Evolutionary conservation across 352 stramenopile genomes (phyloP).

Genomic region (Phytophthora foliorum): DNA sequence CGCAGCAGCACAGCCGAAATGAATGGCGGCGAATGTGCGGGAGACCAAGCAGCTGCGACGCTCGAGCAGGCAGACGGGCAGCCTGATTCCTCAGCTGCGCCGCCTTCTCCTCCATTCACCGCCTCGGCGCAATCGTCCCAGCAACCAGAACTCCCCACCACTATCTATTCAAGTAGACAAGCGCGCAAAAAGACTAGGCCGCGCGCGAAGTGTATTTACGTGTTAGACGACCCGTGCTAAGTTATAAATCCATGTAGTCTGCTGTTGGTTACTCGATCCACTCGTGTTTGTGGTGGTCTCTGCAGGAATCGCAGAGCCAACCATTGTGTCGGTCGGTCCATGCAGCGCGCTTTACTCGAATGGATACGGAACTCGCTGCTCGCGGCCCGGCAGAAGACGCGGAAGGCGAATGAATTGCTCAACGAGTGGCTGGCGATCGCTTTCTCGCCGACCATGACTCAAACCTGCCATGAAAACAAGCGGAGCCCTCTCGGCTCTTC

Average conservation of each 20-base stretch:
- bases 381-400: background rate
- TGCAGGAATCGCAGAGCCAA: background rate
- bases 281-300: background rate
- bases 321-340: background rate
- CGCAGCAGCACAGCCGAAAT: slow-evolving; percentile 19
- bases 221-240: slow-evolving; percentile 48
- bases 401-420: background rate
- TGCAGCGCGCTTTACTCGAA: slow-evolving; percentile 22
- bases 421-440: slow-evolving; percentile 16
- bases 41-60: slow-evolving; percentile 31
- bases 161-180: slow-evolving; percentile 45
- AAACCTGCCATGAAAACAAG: slow-evolving; percentile 13
- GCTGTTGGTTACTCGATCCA: slow-evolving; percentile 10
- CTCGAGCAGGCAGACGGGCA: slow-evolving; percentile 30
- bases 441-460: slow-evolving; percentile 32
- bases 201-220: slow-evolving; percentile 44
- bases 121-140: slow-evolving; percentile 4
- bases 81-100: slow-evolving; percentile 25
- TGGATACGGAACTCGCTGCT: slow-evolving; percentile 16
- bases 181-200: slow-evolving; percentile 28
- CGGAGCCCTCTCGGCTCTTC: slow-evolving; percentile 27
- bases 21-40: slow-evolving; percentile 15
- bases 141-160: slow-evolving; percentile 21
- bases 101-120: slow-evolving; percentile 25
- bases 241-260: slow-evolving; percentile 47